These are phyloP conservation scores for Colletotrichum scovillei DNA, from an alignment of 2,329 filamentous ascomycete genomes.

Conservation along the genomic window DNA sequence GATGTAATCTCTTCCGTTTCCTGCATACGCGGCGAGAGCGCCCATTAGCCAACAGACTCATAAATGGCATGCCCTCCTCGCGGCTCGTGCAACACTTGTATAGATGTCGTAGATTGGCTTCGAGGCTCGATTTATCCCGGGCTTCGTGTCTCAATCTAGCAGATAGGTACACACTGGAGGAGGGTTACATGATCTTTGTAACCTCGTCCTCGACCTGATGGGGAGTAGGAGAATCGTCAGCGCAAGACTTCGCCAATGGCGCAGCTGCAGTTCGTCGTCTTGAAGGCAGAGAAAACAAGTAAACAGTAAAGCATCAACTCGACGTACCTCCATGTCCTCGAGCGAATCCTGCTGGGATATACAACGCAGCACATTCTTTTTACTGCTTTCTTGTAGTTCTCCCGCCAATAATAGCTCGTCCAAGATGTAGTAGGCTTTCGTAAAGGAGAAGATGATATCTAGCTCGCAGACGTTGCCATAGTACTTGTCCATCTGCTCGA, in stretches of 20 bases:
- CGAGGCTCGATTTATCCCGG: slow-evolving; percentile 8
- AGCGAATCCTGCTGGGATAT: slow-evolving; percentile 98
- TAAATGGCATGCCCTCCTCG: slow-evolving; percentile 22
- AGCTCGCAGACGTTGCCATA: slow-evolving; percentile 99
- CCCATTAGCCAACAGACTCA: slow-evolving; percentile 40
- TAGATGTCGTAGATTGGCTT: slow-evolving; percentile 12
- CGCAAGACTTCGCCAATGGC: slow-evolving; percentile 39
- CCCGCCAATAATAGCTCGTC: slow-evolving; percentile 95
- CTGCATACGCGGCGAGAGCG: slow-evolving; percentile 41
- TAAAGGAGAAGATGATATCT: slow-evolving; percentile 99
- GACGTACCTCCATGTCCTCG: slow-evolving; percentile 98
- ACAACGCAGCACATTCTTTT: slow-evolving; percentile 97
- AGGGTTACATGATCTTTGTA: slow-evolving; percentile 85
- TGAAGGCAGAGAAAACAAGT: not conserved
- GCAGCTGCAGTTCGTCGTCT: slow-evolving; percentile 20
- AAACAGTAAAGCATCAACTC: not conserved
- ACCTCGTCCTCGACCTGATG: slow-evolving; percentile 88
- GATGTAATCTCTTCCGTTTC: slow-evolving; percentile 48
- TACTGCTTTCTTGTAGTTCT: slow-evolving; percentile 98
- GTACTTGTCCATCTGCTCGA: slow-evolving; percentile 99
- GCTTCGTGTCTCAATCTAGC: slow-evolving; percentile 23
- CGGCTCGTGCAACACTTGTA: slow-evolving; percentile 6
- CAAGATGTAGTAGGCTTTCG: slow-evolving; percentile 99
- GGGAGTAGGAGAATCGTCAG: slow-evolving; percentile 59
- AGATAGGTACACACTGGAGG: slow-evolving; percentile 28